Conservation (phyloP, 116 monocot species). For the Posidonia oceanica region DNA sequence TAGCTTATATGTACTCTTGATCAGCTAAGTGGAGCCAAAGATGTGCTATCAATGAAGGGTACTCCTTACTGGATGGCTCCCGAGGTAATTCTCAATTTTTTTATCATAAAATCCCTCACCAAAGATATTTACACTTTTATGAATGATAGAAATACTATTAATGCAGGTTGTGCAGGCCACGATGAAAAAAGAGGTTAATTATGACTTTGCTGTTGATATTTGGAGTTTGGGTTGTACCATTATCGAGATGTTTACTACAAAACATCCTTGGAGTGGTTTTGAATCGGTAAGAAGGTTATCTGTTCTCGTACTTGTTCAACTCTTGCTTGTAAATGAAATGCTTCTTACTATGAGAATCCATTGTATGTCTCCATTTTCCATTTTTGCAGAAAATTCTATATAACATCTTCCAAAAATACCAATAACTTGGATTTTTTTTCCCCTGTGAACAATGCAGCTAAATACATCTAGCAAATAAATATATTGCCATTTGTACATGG, state of each 20-base stretch:
- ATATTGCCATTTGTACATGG: too few species aligned
- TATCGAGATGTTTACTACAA: slow-evolving; percentile 96
- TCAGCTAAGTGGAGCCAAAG: slow-evolving; percentile 65
- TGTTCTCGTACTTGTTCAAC: too few species aligned
- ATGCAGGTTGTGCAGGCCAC: slow-evolving; percentile 80
- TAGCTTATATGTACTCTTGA: neutral
- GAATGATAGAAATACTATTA: neutral
- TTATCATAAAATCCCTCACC: too few species aligned
- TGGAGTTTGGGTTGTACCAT: slow-evolving; percentile 99
- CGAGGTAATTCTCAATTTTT: slow-evolving; percentile 39
- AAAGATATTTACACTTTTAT: neutral
- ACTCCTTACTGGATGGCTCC: slow-evolving; percentile 99
- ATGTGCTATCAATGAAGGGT: slow-evolving; percentile 75
- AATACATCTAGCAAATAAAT: too few species aligned
- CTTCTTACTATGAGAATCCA: too few species aligned
- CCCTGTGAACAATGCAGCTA: too few species aligned
- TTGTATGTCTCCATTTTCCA: too few species aligned
- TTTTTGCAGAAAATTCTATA: too few species aligned
- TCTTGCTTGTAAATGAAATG: too few species aligned
- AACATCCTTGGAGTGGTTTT: slow-evolving; percentile 88
- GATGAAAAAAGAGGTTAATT: slow-evolving; percentile 65
- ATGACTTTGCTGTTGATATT: slow-evolving; percentile 94
- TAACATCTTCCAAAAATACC: too few species aligned
- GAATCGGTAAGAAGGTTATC: slow-evolving; percentile 52
- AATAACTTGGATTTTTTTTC: too few species aligned